A percentile compares a stretch with the other conserved stretches of the same genome.
phyloP scores from a whole-genome alignment of 2,329 filamentous ascomycete genomes.

The Lithohypha guttulata region DNA sequence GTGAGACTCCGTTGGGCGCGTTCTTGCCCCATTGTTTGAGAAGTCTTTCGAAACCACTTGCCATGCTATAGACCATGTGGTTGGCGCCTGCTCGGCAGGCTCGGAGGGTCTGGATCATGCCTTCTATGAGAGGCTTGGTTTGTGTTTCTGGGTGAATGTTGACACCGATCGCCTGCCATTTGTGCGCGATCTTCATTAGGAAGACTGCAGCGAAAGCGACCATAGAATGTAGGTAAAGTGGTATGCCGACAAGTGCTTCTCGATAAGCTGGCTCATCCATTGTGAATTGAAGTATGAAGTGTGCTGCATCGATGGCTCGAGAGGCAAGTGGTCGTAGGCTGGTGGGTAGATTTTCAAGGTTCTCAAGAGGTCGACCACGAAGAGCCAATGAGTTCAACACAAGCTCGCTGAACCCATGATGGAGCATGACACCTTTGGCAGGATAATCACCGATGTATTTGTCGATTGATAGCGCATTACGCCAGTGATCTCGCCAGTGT shows the following conservation, averaged over 20 bases:
- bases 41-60: constrained; percentile 20
- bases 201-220: constrained; percentile 38
- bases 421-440: constrained; percentile 34
- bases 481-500: constrained; percentile 43
- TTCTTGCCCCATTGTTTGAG: constrained; percentile 14
- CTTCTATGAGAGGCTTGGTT: constrained; percentile 20
- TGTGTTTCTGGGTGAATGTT: constrained; percentile 18
- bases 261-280: constrained; percentile 40
- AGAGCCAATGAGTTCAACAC: constrained; percentile 39
- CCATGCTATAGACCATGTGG: constrained; percentile 22
- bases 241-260: constrained; percentile 38
- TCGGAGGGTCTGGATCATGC: constrained; percentile 16
- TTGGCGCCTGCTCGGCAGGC: constrained; percentile 15
- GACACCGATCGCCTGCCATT: constrained; percentile 20
- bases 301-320: constrained; percentile 38
- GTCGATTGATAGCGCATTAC: constrained; percentile 18
- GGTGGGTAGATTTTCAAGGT: constrained; percentile 24
- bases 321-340: constrained; percentile 25
- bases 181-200: constrained; percentile 30
- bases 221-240: constrained; percentile 35
- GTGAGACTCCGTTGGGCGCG: neutral
- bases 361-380: constrained; percentile 33
- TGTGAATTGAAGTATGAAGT: constrained; percentile 37
- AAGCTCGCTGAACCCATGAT: constrained; percentile 45
- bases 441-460: constrained; percentile 21